Evolutionary conservation across 768 basidiomycete species (phyloP).

Genomic region (Rhodotorula kratochvilovae): DNA sequence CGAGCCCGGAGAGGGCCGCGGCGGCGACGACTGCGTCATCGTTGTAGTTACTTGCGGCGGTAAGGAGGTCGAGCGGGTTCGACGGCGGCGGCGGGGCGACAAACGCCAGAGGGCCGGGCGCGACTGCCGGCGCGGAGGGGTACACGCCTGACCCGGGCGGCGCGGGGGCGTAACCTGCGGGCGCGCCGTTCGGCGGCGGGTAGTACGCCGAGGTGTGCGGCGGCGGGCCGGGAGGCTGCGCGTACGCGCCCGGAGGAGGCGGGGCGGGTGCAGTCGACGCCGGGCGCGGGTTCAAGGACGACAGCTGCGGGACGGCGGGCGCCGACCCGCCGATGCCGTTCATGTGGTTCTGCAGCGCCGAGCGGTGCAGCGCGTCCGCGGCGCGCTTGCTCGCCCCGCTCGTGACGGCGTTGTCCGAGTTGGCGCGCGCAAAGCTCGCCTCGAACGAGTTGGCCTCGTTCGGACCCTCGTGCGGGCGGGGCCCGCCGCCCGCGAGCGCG

Average conservation of each 20-base stretch:
- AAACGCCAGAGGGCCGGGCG: not conserved
- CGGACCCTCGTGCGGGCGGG: constrained; percentile 37
- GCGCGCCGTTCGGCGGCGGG: not conserved
- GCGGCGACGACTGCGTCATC: constrained; percentile 43
- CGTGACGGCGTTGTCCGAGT: constrained; percentile 17
- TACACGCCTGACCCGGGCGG: too few species aligned
- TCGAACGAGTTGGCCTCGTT: constrained; percentile 40
- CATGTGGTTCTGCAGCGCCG: not conserved
- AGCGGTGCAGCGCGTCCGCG: not conserved
- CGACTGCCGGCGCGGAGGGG: not conserved
- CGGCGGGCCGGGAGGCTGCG: not conserved
- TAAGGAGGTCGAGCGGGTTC: constrained; percentile 43
- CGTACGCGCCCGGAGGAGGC: not conserved
- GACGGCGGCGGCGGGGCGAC: constrained; percentile 6
- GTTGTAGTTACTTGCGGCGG: constrained; percentile 37
- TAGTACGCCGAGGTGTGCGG: not conserved
- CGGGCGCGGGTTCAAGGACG: not conserved
- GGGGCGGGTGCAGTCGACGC: not conserved
- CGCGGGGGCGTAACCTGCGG: not conserved
- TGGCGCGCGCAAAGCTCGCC: constrained; percentile 36
- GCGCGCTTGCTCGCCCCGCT: not conserved
- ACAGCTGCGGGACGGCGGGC: not conserved
- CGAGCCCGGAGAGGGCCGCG: constrained; percentile 39
- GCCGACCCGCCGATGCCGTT: constrained; percentile 10
- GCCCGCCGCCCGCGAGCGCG: constrained; percentile 25